phyloP scores from a whole-genome alignment of 2,329 filamentous ascomycete genomes.

The Cladosporium sp. region DNA sequence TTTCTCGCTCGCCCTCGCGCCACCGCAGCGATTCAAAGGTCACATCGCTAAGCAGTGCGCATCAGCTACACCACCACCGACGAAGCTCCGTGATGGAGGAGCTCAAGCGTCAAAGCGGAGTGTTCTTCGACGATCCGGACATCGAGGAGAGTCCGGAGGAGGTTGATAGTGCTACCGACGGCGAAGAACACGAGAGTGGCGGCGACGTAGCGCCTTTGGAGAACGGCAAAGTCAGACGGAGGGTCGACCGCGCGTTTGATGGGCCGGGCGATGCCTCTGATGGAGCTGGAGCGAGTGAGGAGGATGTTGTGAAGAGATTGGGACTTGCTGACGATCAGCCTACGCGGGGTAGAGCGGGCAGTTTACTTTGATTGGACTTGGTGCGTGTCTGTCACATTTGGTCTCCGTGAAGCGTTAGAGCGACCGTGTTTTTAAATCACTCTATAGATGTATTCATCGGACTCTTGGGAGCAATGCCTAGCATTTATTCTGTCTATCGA shows the following conservation, averaged over 20 bases:
- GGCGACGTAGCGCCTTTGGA: conserved; percentile 8
- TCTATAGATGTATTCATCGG: background rate
- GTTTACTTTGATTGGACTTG: background rate
- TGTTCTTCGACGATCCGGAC: conserved; percentile 48
- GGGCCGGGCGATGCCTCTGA: background rate
- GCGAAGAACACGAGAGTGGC: conserved; percentile 13
- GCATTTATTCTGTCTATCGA: background rate
- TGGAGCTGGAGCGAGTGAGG: background rate
- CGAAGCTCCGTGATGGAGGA: conserved; percentile 45
- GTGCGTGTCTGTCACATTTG: background rate
- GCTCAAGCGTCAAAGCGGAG: conserved; percentile 46
- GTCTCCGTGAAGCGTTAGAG: background rate
- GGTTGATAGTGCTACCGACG: conserved; percentile 20
- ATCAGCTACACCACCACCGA: conserved; percentile 11
- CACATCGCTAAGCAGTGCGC: background rate
- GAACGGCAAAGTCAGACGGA: conserved; percentile 1
- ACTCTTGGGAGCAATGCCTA: background rate
- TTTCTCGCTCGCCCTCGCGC: conserved; percentile 25
- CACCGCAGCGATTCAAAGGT: conserved; percentile 22
- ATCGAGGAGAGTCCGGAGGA: conserved; percentile 28
- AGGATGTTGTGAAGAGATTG: background rate
- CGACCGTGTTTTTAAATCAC: background rate
- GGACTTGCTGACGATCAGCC: conserved; percentile 4
- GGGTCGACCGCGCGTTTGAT: conserved; percentile 7
- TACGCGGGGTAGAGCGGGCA: background rate